Conservation (phyloP, 2,329 filamentous ascomycete genomes). For the Fusarium xylarioides region DNA sequence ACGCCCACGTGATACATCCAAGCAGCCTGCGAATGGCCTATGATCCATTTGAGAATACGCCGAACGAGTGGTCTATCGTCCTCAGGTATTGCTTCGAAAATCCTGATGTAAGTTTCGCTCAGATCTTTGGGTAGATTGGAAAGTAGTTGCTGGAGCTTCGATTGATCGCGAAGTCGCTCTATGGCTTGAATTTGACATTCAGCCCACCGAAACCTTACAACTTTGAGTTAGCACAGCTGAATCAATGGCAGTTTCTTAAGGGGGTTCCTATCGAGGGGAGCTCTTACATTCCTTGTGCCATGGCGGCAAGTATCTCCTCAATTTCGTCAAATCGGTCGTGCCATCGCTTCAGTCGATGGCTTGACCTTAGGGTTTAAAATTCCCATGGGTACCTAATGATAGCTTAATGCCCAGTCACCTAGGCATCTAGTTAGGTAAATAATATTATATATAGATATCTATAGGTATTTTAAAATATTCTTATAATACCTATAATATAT, state of each 20-base stretch:
- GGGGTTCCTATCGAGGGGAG: too few species aligned
- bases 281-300: background rate
- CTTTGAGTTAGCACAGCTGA: background rate
- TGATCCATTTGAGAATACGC: background rate
- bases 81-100: background rate
- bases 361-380: too few species aligned
- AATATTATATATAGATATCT: too few species aligned
- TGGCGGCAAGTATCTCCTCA: background rate
- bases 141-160: background rate
- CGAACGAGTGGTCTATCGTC: background rate
- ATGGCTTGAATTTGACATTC: background rate
- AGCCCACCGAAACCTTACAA: background rate
- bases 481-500: too few species aligned
- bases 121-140: background rate
- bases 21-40: fast-evolving
- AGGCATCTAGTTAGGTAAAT: too few species aligned
- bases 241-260: too few species aligned
- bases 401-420: too few species aligned
- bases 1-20: background rate
- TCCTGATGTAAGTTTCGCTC: background rate
- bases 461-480: too few species aligned
- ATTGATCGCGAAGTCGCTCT: background rate
- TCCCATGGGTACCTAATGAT: too few species aligned
- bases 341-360: background rate
- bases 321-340: background rate